A percentile compares a stretch with the other conserved stretches of the same genome.
phyloP scores from a whole-genome alignment of 2,329 filamentous ascomycete species.

The Apiospora pterosperma region DNA sequence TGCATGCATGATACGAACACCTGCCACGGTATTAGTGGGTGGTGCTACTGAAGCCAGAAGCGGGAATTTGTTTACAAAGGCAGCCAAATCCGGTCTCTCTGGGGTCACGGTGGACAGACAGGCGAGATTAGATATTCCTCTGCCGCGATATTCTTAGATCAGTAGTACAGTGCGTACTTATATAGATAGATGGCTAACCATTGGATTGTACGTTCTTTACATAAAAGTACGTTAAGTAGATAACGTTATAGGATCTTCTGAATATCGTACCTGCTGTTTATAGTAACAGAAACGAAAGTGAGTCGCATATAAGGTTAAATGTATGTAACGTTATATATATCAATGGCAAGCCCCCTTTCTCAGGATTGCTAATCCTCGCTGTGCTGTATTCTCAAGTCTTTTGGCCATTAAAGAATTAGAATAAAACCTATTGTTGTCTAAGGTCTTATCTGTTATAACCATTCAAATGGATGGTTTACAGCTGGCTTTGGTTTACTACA shows the following conservation, averaged over 20 bases:
- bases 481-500: too few species aligned
- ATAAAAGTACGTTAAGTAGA: not conserved
- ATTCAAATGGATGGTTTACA: not conserved
- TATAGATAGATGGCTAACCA: not conserved
- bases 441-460: not conserved
- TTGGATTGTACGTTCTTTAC: not conserved
- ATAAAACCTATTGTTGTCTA: not conserved
- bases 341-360: not conserved
- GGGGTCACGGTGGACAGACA: not conserved
- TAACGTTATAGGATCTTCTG: not conserved
- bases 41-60: not conserved
- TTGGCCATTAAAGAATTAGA: not conserved
- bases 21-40: not conserved
- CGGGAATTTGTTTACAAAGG: not conserved
- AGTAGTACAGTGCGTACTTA: not conserved
- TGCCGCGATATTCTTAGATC: conserved; percentile 1
- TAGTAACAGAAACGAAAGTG: not conserved
- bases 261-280: not conserved
- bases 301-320: too few species aligned
- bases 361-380: not conserved
- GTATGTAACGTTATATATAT: not conserved
- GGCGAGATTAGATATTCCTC: not conserved
- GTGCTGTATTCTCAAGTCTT: not conserved
- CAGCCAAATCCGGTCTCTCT: not conserved
- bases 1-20: not conserved